Evolutionary conservation across 2,329 filamentous ascomycete species (phyloP), one percentile per base, ranked within the genome.

Genomic region (Alternaria sp.): DNA sequence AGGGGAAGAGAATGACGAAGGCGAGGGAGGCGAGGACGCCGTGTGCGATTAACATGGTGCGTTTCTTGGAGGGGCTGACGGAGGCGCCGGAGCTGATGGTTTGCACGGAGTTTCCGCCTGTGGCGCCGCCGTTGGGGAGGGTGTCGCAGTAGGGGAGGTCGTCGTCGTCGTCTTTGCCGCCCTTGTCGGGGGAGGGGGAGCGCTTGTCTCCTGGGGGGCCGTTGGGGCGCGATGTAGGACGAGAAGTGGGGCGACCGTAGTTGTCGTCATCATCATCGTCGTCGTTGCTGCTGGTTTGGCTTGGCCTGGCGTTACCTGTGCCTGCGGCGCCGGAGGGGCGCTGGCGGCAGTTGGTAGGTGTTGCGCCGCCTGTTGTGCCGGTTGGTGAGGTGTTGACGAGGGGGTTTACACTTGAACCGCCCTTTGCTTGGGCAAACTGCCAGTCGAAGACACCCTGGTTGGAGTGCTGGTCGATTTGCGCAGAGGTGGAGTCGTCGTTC

Each of bases 401-500:
- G 4, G 83, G 83, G 58, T 85, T 84, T 19, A 77, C 75, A 47
- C 77, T 79, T 58, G 70, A 82, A 17, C 86, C 85, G 17, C 86
- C 86, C 44, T 82, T 84, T 9, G 85, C 86, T 46, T 73, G 70
- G 47, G 81, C 78, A 25, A 87, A 79, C 62, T 85, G 78, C 72
- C 87, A 82, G 9, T 67, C 75, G 66, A 87, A 85, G 1, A 68
- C 80, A 17, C 66, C 72, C 1, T 80, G 68, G 26, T 62, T 67
- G 55, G 81, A 80, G 67, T 89, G 87, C 65, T 84, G 75, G 6
- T 54, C 61, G 32, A 89, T 83, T 13, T 59, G 70, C 10, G 79
- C 82, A 15, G 75, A 76, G n/a, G 78, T 64, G 57, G 83, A 81
- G 61, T 85, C 80, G 0, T 83, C 83, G 30, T 84, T 79, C 45